Evolutionary conservation across 768 basidiomycete species (phyloP).

Genomic region (Tremella yokohamensis): DNA sequence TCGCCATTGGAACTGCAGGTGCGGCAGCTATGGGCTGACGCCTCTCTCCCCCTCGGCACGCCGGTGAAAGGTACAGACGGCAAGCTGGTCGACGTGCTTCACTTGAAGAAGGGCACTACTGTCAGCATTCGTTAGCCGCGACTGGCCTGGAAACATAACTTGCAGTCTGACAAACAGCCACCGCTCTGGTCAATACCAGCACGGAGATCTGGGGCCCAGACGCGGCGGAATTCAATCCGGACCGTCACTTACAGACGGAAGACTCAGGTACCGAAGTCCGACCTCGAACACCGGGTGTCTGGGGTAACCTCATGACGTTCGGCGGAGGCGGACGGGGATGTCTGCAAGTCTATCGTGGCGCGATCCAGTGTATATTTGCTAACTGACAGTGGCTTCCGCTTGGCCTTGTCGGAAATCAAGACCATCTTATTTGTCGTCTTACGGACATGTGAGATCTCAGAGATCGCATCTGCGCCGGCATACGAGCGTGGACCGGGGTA

Average conservation of each 20-base stretch:
- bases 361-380: background rate
- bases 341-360: conserved; percentile 4
- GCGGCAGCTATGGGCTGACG: conserved; percentile 12
- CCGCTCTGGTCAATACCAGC: conserved; percentile 1
- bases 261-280: background rate
- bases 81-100: conserved; percentile 23
- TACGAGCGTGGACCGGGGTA: background rate
- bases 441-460: conserved; percentile 14
- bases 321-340: conserved; percentile 20
- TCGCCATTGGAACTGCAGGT: conserved; percentile 19
- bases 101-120: conserved; percentile 26
- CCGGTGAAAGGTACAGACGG: conserved; percentile 24
- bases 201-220: conserved; percentile 30
- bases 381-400: conserved; percentile 32
- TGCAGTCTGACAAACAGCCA: too few species aligned
- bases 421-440: conserved; percentile 33
- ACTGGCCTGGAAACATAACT: too few species aligned
- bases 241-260: conserved; percentile 17
- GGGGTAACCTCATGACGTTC: conserved; percentile 35
- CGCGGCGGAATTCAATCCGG: conserved; percentile 29
- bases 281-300: conserved; percentile 17
- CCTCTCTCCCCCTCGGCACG: conserved; percentile 14
- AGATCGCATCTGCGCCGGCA: background rate
- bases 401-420: conserved; percentile 38
- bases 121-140: too few species aligned